These are phyloP conservation scores for Solanum hybrid DNA, from an alignment of 305 asterid genomes.

Conservation along the genomic window DNA sequence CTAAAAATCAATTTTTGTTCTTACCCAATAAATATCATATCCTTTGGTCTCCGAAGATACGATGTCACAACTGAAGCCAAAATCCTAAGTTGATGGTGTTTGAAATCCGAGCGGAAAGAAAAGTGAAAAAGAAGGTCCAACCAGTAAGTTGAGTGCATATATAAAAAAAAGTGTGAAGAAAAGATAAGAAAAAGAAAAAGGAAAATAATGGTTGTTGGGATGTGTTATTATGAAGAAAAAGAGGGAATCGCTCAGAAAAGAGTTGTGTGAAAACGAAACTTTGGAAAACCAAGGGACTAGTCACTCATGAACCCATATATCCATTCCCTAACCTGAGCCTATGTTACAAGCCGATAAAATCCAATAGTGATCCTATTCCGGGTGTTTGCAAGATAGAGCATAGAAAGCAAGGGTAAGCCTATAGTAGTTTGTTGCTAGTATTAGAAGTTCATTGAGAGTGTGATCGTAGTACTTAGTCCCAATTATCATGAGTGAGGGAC, in stretches of 20 bases:
- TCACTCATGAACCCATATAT: neutral
- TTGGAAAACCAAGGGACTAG: neutral
- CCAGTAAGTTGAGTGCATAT: neutral
- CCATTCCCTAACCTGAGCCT: neutral
- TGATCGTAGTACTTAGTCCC: neutral
- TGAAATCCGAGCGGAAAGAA: neutral
- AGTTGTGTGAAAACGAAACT: neutral
- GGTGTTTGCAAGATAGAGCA: neutral
- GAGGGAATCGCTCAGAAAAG: neutral
- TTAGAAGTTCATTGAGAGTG: neutral
- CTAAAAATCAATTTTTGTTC: neutral
- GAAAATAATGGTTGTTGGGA: neutral
- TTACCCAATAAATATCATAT: neutral
- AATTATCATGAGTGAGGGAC: neutral
- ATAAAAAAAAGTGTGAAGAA: neutral
- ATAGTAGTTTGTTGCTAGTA: neutral
- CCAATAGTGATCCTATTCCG: neutral
- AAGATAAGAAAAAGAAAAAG: neutral
- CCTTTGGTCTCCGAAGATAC: neutral
- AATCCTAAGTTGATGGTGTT: neutral
- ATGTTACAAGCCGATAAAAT: neutral
- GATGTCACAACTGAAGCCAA: neutral
- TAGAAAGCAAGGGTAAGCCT: neutral
- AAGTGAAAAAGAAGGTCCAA: neutral
- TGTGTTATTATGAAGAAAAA: neutral